These are phyloP conservation scores for Carex pumila DNA, from an alignment of 176 grass and related monocot species.

Conservation along the genomic window DNA sequence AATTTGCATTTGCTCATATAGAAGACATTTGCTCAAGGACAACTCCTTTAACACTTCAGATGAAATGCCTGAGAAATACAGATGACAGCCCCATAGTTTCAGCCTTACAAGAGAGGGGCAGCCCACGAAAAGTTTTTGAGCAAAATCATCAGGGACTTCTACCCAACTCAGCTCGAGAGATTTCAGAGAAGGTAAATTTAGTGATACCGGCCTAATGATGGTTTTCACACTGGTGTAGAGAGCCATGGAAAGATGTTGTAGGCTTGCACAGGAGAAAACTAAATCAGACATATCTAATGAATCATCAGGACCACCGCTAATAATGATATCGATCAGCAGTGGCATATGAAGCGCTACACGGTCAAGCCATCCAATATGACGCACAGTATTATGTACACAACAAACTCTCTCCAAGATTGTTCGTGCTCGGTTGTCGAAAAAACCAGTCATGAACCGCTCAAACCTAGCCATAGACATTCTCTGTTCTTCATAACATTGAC, in stretches of 20 bases:
- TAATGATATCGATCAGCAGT: no score
- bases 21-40: accelerated
- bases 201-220: neutral
- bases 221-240: no score
- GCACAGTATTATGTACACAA: no score
- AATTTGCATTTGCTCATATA: neutral
- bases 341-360: no score
- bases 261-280: neutral
- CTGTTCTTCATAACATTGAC: no score
- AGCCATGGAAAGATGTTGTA: neutral
- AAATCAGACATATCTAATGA: neutral
- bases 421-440: no score
- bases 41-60: neutral
- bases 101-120: neutral
- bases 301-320: no score
- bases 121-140: neutral
- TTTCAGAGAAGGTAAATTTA: neutral
- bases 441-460: no score
- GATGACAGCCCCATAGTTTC: neutral
- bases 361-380: no score
- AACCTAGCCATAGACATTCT: no score
- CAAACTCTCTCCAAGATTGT: no score
- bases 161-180: accelerated
- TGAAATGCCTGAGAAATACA: neutral
- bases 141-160: neutral